Base-by-base conservation (phyloP, 768 basidiomycete species). In the Mrakia hoshinonis region DNA sequence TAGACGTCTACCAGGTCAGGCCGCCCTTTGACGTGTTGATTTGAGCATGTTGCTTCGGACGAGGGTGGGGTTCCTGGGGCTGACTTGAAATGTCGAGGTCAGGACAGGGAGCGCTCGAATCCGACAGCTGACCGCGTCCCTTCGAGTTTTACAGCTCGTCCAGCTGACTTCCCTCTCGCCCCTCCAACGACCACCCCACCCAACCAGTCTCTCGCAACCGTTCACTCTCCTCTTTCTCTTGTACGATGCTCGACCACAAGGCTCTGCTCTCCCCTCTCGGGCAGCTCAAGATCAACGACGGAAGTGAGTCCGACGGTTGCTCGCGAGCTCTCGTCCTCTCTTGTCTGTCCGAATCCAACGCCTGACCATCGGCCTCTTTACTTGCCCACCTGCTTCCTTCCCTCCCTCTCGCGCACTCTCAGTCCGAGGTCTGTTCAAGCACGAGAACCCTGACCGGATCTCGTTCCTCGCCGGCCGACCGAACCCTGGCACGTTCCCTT, bases 401-500 rank as follows among this genome's bases (percentile, higher is more conserved):
- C 54, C 18, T 22, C 31, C 29, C 2, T 2, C 75, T 58, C 55
- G 29, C 55, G 4, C 22, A 58, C 29, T 34, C 38, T 4, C 20
- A 85, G 85, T 87, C 69, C 83, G 85, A 36, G 81, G 86, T 18
- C 83, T 95, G n/a, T 84, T 86, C 70, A 91, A 87, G 0, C 83
- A 93, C 34, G 95, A 97, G 79, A 83, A 83, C 26, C 91, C 92
- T 0, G 90, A 90, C 0, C 78, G 76, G 18, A 77, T 79, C 10
- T 78, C 79, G 12, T 80, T 80, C 75, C 64, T 66, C 47, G 93
- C 92, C 0, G 95, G 95, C 34, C 92, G 94, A 79, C 95, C 95
- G 7, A 94, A 95, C 76, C 84, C 87, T 10, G 82, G 83, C n/a
- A 89, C 91, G 24, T 98, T 97, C 81, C 95, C 95, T 1, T 90